Percentiles rank a stretch among this genome's conserved stretches.
Evolutionary conservation across 2,329 filamentous ascomycete genomes (phyloP).

Genomic region (Cryphonectria japonica): DNA sequence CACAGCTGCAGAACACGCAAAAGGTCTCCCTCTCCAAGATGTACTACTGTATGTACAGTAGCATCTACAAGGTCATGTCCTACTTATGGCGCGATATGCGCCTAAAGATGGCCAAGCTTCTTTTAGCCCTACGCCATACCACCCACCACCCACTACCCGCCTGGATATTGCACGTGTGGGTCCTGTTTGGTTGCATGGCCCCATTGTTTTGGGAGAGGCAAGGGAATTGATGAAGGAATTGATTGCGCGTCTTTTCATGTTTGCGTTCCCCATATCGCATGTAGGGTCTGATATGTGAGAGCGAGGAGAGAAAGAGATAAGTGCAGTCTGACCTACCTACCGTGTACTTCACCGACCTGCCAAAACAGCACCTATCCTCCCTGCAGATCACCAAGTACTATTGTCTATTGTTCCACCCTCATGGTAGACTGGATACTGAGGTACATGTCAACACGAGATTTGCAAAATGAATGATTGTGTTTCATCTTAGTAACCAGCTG

Average conservation of each 20-base stretch:
- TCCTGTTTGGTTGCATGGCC: not conserved
- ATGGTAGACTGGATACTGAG: not conserved
- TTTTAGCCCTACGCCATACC: conserved; percentile 5
- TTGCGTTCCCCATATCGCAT: not conserved
- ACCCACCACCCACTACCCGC: not conserved
- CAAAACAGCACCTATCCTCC: not conserved
- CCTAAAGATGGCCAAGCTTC: conserved; percentile 1
- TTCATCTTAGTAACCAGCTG: not conserved
- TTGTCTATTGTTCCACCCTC: not conserved
- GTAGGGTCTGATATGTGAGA: not conserved
- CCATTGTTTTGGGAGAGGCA: not conserved
- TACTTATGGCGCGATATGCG: not conserved
- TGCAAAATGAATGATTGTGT: not conserved
- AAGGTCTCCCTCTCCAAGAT: not conserved
- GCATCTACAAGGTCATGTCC: not conserved
- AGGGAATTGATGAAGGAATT: not conserved
- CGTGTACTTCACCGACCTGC: not conserved
- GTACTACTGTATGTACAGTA: not conserved
- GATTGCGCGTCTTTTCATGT: conserved; percentile 1
- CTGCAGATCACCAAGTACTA: not conserved
- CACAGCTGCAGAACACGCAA: not conserved
- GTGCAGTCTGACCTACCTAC: not conserved
- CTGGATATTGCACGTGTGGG: not conserved
- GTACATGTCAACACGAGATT: not conserved
- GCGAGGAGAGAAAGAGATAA: not conserved